These are phyloP conservation scores for Trichoderma koningii DNA, from an alignment of 2,329 filamentous ascomycete genomes.

Conservation along the genomic window DNA sequence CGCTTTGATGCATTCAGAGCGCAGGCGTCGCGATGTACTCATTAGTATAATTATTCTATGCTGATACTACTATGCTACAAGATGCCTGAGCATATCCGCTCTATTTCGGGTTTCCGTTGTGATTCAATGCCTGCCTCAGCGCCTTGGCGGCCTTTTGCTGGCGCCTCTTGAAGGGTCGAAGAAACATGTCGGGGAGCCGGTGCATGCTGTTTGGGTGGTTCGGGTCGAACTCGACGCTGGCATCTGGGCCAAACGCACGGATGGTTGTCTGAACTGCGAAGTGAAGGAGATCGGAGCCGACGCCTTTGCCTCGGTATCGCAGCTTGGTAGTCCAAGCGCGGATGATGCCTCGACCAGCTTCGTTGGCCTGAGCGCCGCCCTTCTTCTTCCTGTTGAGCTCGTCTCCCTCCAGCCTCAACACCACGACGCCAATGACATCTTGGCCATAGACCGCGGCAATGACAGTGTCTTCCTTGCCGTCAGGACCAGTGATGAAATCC, in stretches of 20 bases:
- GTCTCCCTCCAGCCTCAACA: conserved; percentile 60
- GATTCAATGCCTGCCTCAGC: conserved; percentile 40
- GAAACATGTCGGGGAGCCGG: conserved; percentile 62
- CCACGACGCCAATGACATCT: conserved; percentile 69
- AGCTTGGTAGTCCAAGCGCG: conserved; percentile 78
- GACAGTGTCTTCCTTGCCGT: conserved; percentile 53
- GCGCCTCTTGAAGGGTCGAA: conserved; percentile 55
- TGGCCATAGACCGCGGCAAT: conserved; percentile 66
- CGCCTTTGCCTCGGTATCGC: conserved; percentile 68
- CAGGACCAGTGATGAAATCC: conserved; percentile 52
- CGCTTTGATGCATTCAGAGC: background rate
- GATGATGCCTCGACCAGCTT: conserved; percentile 64
- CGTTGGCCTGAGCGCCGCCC: conserved; percentile 29
- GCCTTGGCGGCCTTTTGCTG: conserved; percentile 57
- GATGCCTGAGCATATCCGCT: background rate
- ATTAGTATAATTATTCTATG: background rate
- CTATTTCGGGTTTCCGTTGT: conserved; percentile 18
- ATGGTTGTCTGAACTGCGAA: conserved; percentile 68
- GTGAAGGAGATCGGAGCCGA: conserved; percentile 71
- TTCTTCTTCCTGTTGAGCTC: conserved; percentile 13
- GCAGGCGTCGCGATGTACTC: background rate
- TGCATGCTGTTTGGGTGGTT: conserved; percentile 72
- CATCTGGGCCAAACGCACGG: conserved; percentile 62
- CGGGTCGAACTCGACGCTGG: conserved; percentile 67
- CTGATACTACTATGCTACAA: conserved; percentile 9